Percentiles rank a stretch among this genome's conserved stretches.
Conservation (phyloP, 129 eudicot species). For the Lonicera japonica region DNA sequence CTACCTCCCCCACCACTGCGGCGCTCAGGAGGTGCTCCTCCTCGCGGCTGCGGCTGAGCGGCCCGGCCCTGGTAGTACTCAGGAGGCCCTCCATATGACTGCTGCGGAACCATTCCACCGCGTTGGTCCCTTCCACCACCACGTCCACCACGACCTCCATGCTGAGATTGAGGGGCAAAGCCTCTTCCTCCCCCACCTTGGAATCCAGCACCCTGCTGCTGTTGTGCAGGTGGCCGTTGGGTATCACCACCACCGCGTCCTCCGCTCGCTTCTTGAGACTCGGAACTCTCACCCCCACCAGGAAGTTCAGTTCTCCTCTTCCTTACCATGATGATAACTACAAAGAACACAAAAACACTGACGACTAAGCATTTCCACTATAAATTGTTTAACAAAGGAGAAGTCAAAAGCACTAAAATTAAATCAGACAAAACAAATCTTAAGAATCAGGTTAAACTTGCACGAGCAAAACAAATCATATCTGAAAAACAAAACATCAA, state of each 20-base stretch:
- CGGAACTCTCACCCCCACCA: constrained; percentile 47
- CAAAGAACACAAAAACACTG: neutral
- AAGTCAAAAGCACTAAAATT: neutral
- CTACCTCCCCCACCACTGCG: constrained; percentile 47
- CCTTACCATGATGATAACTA: constrained; percentile 58
- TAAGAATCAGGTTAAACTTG: neutral
- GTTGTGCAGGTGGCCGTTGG: constrained; percentile 32
- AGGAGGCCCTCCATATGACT: constrained; percentile 16
- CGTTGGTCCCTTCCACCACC: constrained; percentile 48
- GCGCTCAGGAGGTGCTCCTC: constrained; percentile 43
- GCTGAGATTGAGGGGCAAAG: constrained; percentile 33
- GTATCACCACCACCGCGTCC: constrained; percentile 44
- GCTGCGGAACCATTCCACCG: constrained; percentile 57
- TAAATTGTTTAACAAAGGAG: neutral
- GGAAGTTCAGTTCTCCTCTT: constrained; percentile 59
- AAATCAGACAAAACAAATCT: neutral
- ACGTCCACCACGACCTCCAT: constrained; percentile 24
- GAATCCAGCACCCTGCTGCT: constrained; percentile 35
- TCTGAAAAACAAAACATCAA: too few species aligned
- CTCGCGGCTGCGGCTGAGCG: constrained; percentile 44
- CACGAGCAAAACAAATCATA: neutral
- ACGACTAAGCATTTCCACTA: neutral
- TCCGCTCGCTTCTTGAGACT: constrained; percentile 44
- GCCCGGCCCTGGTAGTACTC: constrained; percentile 36
- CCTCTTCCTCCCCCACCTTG: constrained; percentile 80